phyloP scores from a whole-genome alignment of 208 protist species.

The Endotrypanum monterogeii region DNA sequence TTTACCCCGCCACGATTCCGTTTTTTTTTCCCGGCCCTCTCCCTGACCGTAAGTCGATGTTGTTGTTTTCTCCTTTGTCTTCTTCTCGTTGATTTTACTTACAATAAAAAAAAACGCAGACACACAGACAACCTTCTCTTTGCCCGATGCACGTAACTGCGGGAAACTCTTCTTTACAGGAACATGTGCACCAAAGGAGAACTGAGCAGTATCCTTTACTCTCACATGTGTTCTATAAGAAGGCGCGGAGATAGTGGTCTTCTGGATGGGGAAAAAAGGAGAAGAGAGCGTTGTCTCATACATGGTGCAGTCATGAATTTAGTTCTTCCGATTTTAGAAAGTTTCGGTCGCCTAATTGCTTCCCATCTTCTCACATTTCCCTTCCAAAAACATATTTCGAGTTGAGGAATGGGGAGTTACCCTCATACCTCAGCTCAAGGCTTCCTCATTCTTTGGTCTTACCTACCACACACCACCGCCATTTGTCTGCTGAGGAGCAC shows the following conservation, averaged over 20 bases:
- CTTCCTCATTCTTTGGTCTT: neutral
- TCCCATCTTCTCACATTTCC: neutral
- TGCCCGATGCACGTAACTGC: neutral
- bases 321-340: neutral
- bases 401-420: neutral
- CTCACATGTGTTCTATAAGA: neutral
- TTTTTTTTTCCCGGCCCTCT: neutral
- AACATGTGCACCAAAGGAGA: no score
- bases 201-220: neutral
- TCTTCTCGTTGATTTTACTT: neutral
- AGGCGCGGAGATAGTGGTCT: neutral
- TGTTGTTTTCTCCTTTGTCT: neutral
- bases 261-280: neutral
- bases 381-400: neutral
- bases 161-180: neutral
- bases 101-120: neutral
- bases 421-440: neutral
- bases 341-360: neutral
- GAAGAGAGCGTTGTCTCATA: neutral
- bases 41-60: neutral
- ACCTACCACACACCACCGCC: slow-evolving; percentile 52
- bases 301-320: neutral
- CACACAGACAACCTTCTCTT: neutral
- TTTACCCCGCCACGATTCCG: neutral
- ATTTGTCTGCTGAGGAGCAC: slow-evolving; percentile 33